Evolutionary conservation across 75 land plant genomes (phyloP), one percentile per base, ranked within the genome.

Genomic region (Adiantum capillusveneris): DNA sequence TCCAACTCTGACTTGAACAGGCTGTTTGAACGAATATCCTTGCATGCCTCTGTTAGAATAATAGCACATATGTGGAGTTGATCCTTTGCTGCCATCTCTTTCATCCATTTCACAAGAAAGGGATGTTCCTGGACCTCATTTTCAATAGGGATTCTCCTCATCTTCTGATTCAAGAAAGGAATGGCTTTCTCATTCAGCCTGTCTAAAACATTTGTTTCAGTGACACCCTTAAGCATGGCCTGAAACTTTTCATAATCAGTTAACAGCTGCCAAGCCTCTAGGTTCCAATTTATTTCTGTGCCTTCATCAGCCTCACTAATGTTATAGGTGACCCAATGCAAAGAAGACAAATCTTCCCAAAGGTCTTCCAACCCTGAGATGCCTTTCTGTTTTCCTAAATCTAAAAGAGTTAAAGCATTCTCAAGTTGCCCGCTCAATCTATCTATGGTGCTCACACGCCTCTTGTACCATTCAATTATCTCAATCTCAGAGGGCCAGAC

Each of bases 211-310:
- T 53, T 76, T 29, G 80, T 76, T 44, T 77, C 88, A 53, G 62
- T 76, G 11, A 64, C 80, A 25, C 79, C 97, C 45, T 69, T 65
- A 21, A 95, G 80, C 77, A 95, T 80, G 59, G 64, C 49, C 57
- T 74, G 78, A 53, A 95, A 95, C 59, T 95, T 95, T 28, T 90
- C 84, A 74, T 84, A 90, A 27, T 84, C 81, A 60, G 77, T 58
- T 52, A 90, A 56, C 13, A 64, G 62, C 61, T 84, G 93, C 99
- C 99, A 95, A 27, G 55, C 58, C 30, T 25, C 63, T 44, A 95
- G 66, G 62, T 65, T 73, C 64, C 90, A 65, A 29, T 31, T 65
- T 18, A 71, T 58, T 17, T 46, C 34, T 24, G 36, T 29, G 27
- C 45, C 56, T 19, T 83, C 76, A 41, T 57, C 67, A 44, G 37